These are phyloP conservation scores for Mucor irregularis DNA, from an alignment of 371 early-diverging fungal species.

Conservation along the genomic window DNA sequence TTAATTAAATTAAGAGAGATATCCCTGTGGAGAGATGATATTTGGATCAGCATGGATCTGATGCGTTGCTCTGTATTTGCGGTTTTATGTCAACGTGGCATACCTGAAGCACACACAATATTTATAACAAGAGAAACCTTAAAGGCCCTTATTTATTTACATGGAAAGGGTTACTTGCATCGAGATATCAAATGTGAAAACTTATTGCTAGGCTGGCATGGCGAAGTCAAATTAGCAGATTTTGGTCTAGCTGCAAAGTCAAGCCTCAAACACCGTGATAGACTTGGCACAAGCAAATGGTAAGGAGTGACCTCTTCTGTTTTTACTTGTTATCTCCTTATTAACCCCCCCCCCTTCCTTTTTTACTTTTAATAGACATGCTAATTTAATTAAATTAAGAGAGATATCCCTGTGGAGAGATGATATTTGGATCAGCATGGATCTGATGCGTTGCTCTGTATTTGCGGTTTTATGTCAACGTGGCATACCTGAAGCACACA, in stretches of 20 bases:
- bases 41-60: constrained; percentile 54
- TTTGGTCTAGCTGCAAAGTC: constrained; percentile 43
- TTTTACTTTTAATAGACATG: constrained; percentile 38
- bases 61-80: constrained; percentile 54
- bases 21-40: constrained; percentile 39
- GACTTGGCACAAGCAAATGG: constrained; percentile 97
- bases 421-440: constrained; percentile 53
- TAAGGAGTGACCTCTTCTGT: not conserved
- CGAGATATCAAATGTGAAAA: constrained; percentile 97
- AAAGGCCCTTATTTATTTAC: constrained; percentile 88
- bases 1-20: constrained; percentile 45
- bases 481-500: constrained; percentile 47
- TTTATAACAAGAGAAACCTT: constrained; percentile 40
- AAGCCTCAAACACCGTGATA: constrained; percentile 61
- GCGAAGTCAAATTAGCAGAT: constrained; percentile 87
- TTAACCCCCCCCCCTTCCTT: not conserved
- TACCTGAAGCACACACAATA: constrained; percentile 45
- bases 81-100: constrained; percentile 47
- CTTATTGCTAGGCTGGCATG: constrained; percentile 88
- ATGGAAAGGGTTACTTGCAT: constrained; percentile 94
- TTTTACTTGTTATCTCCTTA: not conserved
- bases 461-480: constrained; percentile 51
- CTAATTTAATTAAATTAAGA: constrained; percentile 40
- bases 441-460: constrained; percentile 50
- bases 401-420: constrained; percentile 44